Evolutionary conservation across 1,284 basidiomycete species (phyloP).

Genomic region (Cryptococcus sp.): DNA sequence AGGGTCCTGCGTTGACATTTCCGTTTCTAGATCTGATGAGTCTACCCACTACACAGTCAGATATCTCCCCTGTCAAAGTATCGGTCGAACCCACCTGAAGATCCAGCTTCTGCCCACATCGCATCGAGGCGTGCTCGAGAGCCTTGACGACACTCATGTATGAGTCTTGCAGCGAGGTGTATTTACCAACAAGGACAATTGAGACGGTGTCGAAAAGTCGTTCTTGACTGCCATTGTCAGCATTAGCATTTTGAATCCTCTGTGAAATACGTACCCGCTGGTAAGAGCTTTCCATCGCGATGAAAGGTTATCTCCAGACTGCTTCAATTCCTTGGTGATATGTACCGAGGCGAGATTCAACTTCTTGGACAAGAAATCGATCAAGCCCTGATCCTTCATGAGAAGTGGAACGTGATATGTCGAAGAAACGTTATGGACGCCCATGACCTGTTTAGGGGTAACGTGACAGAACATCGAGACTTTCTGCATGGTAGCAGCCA

Average conservation of each 20-base stretch:
- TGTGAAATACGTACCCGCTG: conserved; percentile 54
- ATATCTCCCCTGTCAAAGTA: no score
- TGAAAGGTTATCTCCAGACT: conserved; percentile 64
- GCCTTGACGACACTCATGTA: conserved; percentile 99
- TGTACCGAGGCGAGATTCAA: conserved; percentile 65
- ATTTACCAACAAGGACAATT: conserved; percentile 95
- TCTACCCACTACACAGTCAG: conserved; percentile 83
- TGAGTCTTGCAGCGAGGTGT: conserved; percentile 93
- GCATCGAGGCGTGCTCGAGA: conserved; percentile 92
- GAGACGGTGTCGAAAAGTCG: conserved; percentile 85
- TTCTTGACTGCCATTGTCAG: conserved; percentile 51
- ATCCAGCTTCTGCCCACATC: conserved; percentile 76
- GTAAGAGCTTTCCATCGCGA: conserved; percentile 81
- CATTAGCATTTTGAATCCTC: background rate
- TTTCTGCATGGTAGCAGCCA: conserved; percentile 83
- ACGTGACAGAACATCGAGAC: conserved; percentile 99
- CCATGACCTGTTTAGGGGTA: conserved; percentile 85
- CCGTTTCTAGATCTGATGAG: conserved; percentile 85
- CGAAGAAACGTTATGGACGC: conserved; percentile 92
- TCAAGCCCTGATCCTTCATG: conserved; percentile 85
- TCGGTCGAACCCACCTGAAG: conserved; percentile 59
- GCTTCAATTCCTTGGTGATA: conserved; percentile 57
- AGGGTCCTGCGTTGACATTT: conserved; percentile 71
- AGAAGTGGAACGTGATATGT: conserved; percentile 97
- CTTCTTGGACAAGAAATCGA: conserved; percentile 76